phyloP scores from a whole-genome alignment of 2,329 filamentous ascomycete species.

The Cladobotryum mycophilum region DNA sequence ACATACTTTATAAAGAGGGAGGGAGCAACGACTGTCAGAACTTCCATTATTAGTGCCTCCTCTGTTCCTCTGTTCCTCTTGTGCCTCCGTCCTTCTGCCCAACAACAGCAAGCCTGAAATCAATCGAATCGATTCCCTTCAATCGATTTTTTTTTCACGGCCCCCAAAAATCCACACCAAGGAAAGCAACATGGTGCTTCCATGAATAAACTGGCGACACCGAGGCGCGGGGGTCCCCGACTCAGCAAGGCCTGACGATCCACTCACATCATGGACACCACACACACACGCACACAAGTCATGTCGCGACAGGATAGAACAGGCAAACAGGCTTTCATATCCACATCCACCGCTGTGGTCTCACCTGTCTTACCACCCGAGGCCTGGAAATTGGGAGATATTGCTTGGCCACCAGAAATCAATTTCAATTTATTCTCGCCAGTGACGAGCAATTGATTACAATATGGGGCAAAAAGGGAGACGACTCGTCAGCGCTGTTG shows the following conservation, averaged over 20 bases:
- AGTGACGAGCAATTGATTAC: too few relatives aligned
- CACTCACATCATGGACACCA: conserved; percentile 11
- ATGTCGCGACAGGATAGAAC: background rate
- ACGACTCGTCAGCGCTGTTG: background rate
- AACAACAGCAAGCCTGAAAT: too few relatives aligned
- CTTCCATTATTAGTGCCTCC: too few relatives aligned
- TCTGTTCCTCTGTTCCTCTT: background rate
- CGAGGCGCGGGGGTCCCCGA: conserved; percentile 5
- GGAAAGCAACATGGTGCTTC: background rate
- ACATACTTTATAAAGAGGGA: too few relatives aligned
- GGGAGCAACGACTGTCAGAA: too few relatives aligned
- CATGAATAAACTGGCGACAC: background rate
- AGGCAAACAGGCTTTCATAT: too few relatives aligned
- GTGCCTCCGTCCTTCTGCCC: too few relatives aligned
- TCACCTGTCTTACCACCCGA: background rate
- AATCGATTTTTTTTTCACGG: background rate
- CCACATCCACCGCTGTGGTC: background rate
- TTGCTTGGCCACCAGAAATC: too few relatives aligned
- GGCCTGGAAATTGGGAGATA: too few relatives aligned
- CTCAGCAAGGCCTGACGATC: conserved; percentile 1
- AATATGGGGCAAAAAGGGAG: too few relatives aligned
- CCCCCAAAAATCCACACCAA: background rate
- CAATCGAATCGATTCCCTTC: too few relatives aligned
- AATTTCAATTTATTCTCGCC: too few relatives aligned
- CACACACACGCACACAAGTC: background rate